Conservation (phyloP, 495 filamentous ascomycete genomes). For the Penicillium antarcticum region DNA sequence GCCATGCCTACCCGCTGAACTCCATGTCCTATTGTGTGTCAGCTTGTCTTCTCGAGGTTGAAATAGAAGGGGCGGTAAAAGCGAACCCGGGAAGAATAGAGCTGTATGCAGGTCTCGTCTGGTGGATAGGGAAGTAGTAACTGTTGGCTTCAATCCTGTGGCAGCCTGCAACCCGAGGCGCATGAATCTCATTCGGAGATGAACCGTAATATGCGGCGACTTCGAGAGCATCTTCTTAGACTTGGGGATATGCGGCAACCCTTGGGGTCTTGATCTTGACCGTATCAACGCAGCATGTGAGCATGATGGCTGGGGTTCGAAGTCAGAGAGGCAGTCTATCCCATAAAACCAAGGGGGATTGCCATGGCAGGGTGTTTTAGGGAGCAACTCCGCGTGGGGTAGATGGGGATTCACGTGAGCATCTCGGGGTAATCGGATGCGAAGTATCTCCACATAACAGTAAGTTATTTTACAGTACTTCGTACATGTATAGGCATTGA, state of each 20-base stretch:
- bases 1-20: conserved; percentile 95
- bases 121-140: neutral
- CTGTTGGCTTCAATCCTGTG: neutral
- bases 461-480: neutral
- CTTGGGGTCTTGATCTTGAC: conserved; percentile 13
- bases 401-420: conserved; percentile 20
- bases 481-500: neutral
- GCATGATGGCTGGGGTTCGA: conserved; percentile 8
- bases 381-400: conserved; percentile 12
- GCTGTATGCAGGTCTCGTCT: conserved; percentile 59
- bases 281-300: conserved; percentile 7
- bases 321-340: conserved; percentile 3
- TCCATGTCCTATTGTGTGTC: conserved; percentile 67
- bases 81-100: conserved; percentile 78
- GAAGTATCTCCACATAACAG: neutral
- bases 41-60: neutral
- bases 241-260: conserved; percentile 10
- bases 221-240: conserved; percentile 17
- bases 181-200: neutral
- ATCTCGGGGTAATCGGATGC: conserved; percentile 13
- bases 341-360: neutral
- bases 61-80: neutral
- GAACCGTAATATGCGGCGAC: neutral
- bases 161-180: neutral
- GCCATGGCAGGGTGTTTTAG: neutral